Base-by-base conservation (phyloP, 2,329 filamentous ascomycete genomes). In the Talaromyces sp. region DNA sequence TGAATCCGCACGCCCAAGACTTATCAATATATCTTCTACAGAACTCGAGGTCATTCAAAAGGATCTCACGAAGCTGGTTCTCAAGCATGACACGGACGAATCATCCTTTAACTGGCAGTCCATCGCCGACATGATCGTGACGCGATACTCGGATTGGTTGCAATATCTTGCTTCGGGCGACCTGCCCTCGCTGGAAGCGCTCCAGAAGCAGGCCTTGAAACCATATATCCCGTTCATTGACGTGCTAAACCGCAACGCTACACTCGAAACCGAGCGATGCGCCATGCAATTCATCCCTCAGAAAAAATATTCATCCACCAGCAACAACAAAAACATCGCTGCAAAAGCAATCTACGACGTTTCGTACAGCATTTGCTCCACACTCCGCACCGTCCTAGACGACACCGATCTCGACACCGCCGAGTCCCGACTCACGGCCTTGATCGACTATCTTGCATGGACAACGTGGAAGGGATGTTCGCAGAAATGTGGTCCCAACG, bases 41-140 rank as follows among this genome's bases (percentile, higher is more conserved):
- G 68, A 76, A 1, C 65, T 84, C 24, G 63, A 68, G 0, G 63
- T 66, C 13, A 68, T 82, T 17, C 71, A 78, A 50, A 62, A 67
- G 0, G 80, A 84, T 21, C 69, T 89, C 1, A 73, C 73, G 2
- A 59, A 69, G 0, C 71, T 84, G 52, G 73, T 82, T 1, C 64
- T 73, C 31, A 64, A 60, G 9, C 66, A 73, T 11, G 71, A 73
- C 13, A 64, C 55, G 66, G 63, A 26, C 63, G 67, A 19, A 69
- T 14, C 55, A 8, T 64, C 65, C 3, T 68, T 84, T 27, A 76
- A 90, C 66, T 92, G 89, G 89, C 89, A 91, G 68, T 80, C 75
- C 0, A 76, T 89, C 1, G 80, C 82, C 0, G 89, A 93, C 66
- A 81, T 89, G 78, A 76, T 92, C 4, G 78, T 90, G 4, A 70